phyloP scores from a whole-genome alignment of 108 stramenopile genomes.

The Conticribra weissflogii region DNA sequence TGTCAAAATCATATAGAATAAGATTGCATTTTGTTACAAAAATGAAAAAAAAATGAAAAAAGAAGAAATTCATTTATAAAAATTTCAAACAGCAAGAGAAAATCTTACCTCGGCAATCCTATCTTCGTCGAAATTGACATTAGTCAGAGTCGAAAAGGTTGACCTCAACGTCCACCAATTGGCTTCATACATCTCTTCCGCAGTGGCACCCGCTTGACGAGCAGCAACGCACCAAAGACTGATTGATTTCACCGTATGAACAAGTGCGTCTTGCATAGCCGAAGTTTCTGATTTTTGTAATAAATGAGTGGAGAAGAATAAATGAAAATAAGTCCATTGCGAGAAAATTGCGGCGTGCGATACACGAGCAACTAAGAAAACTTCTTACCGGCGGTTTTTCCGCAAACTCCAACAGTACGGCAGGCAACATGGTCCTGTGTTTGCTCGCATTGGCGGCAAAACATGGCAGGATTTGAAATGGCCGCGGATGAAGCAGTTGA shows the following conservation, averaged over 20 bases:
- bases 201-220: slow-evolving; percentile 53
- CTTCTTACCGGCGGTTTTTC: slow-evolving; percentile 60
- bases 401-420: slow-evolving; percentile 73
- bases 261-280: slow-evolving; percentile 69
- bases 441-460: slow-evolving; percentile 88
- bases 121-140: slow-evolving; percentile 81
- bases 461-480: slow-evolving; percentile 68
- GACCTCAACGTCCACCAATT: slow-evolving; percentile 73
- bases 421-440: slow-evolving; percentile 75
- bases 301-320: not conserved
- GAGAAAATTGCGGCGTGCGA: not conserved
- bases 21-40: no score
- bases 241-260: slow-evolving; percentile 62
- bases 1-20: not conserved
- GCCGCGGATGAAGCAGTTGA: slow-evolving; percentile 12
- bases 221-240: slow-evolving; percentile 62
- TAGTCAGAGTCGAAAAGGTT: slow-evolving; percentile 79
- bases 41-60: not conserved
- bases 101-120: slow-evolving; percentile 54
- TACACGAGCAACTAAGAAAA: not conserved
- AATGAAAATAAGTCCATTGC: not conserved
- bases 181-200: slow-evolving; percentile 51
- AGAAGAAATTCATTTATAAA: not conserved
- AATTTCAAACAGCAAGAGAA: not conserved
- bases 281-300: slow-evolving; percentile 27